phyloP scores from a whole-genome alignment of 2,329 filamentous ascomycete species.

The Falciphora oryzae region DNA sequence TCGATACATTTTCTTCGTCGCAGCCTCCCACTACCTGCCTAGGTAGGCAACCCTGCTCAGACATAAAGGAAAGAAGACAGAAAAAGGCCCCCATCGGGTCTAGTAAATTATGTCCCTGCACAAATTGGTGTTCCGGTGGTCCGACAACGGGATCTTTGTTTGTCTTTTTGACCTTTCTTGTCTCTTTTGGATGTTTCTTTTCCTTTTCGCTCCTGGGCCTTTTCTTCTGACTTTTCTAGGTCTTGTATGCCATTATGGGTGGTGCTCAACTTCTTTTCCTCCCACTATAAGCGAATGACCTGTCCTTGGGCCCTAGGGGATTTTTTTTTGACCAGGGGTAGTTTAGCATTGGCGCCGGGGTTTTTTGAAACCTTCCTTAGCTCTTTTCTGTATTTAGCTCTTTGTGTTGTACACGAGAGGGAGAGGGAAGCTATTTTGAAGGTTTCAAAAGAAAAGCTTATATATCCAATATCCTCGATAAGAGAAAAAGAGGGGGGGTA shows the following conservation, averaged over 20 bases:
- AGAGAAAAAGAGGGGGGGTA: not conserved
- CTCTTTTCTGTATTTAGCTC: not conserved
- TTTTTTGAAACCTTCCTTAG: not conserved
- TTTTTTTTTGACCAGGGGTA: not conserved
- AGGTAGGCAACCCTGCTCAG: not conserved
- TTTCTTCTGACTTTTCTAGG: not conserved
- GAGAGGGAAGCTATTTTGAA: slow-evolving; percentile 1
- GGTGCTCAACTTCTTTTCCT: not conserved
- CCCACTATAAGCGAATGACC: not conserved
- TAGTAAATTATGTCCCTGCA: too few relatives aligned
- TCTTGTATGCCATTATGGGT: not conserved
- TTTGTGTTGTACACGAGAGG: not conserved
- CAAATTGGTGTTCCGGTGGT: too few relatives aligned
- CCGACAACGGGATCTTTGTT: not conserved
- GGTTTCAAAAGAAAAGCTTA: not conserved
- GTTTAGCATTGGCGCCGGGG: not conserved
- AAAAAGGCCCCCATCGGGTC: not conserved
- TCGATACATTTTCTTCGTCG: not conserved
- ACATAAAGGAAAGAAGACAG: not conserved
- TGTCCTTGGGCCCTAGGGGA: not conserved
- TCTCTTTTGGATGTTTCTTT: not conserved
- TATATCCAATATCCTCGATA: not conserved
- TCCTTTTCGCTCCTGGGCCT: not conserved
- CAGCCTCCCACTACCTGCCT: not conserved
- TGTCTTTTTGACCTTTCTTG: not conserved